A percentile compares a stretch with the other conserved stretches of the same genome.
These are phyloP conservation scores for Solanum clarkiae DNA, from an alignment of 257 asterid genomes.

Conservation along the genomic window DNA sequence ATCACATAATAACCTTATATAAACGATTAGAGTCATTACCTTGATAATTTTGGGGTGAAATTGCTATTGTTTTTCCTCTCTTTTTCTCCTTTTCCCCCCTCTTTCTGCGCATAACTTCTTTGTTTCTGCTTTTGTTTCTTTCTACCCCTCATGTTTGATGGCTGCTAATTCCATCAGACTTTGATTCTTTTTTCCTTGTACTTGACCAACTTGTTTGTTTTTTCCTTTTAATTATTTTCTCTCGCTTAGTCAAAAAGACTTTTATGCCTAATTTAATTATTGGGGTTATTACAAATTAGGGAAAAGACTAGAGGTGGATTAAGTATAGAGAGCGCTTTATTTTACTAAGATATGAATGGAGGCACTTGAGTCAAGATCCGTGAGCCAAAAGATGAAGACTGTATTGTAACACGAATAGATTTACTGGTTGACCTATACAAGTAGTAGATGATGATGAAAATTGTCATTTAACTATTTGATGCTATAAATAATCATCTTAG, in stretches of 20 bases:
- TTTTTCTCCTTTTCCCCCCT: background rate
- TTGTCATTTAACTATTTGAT: background rate
- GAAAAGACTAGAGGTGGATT: background rate
- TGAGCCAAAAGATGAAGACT: background rate
- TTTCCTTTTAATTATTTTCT: background rate
- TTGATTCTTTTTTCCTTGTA: background rate
- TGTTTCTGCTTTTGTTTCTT: background rate
- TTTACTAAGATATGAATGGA: background rate
- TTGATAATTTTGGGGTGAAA: background rate
- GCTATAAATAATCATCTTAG: background rate
- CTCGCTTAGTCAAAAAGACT: background rate
- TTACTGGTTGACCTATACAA: background rate
- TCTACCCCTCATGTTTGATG: background rate
- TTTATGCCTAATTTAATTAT: background rate
- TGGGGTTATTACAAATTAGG: background rate
- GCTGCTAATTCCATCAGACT: background rate
- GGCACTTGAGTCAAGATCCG: background rate
- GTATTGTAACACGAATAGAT: background rate
- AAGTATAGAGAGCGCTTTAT: background rate
- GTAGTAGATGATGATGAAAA: background rate
- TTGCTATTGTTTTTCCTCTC: background rate
- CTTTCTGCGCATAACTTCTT: background rate
- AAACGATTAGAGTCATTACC: background rate
- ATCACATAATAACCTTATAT: background rate
- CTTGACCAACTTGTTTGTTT: background rate